Percentiles rank a stretch among this genome's conserved stretches.
Conservation (phyloP, 1,284 basidiomycete genomes). For the Microbotryomycetes sp. region DNA sequence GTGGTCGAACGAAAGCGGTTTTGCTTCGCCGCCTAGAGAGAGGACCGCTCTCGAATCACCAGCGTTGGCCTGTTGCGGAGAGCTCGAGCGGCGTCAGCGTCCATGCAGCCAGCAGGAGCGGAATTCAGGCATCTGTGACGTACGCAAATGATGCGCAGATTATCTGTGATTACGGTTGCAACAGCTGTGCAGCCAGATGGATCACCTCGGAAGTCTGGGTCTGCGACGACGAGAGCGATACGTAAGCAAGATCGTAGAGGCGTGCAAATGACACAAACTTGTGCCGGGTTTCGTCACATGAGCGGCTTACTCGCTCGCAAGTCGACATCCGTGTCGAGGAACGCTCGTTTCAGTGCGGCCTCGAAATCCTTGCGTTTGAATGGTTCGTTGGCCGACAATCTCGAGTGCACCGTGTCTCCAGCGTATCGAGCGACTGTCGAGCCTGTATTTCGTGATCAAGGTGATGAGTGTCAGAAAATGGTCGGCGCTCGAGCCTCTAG, state of each 20-base stretch:
- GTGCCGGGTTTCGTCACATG: neutral
- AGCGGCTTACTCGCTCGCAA: slow-evolving; percentile 65
- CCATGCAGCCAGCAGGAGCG: neutral
- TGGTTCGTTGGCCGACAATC: slow-evolving; percentile 63
- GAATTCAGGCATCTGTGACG: slow-evolving; percentile 35
- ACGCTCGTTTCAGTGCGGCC: slow-evolving; percentile 76
- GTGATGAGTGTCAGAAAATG: slow-evolving; percentile 2
- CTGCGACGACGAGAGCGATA: slow-evolving; percentile 45
- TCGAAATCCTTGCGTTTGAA: slow-evolving; percentile 68
- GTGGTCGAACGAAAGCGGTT: slow-evolving; percentile 88
- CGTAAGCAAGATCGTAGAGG: neutral
- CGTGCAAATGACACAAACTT: neutral
- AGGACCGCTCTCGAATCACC: slow-evolving; percentile 96
- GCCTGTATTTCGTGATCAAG: slow-evolving; percentile 50
- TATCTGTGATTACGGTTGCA: slow-evolving; percentile 74
- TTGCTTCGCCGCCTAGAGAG: slow-evolving; percentile 72
- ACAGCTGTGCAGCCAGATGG: slow-evolving; percentile 97
- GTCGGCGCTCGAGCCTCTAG: neutral
- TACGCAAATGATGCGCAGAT: slow-evolving; percentile 69
- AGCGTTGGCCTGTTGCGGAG: slow-evolving; percentile 71
- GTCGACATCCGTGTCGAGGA: slow-evolving; percentile 92
- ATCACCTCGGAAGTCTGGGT: slow-evolving; percentile 78
- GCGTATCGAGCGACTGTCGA: slow-evolving; percentile 83
- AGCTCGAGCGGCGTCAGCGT: neutral
- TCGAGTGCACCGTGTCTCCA: slow-evolving; percentile 79